Base-by-base conservation (phyloP, 176 grass and related monocot genomes). In the Aegilops longissima region DNA sequence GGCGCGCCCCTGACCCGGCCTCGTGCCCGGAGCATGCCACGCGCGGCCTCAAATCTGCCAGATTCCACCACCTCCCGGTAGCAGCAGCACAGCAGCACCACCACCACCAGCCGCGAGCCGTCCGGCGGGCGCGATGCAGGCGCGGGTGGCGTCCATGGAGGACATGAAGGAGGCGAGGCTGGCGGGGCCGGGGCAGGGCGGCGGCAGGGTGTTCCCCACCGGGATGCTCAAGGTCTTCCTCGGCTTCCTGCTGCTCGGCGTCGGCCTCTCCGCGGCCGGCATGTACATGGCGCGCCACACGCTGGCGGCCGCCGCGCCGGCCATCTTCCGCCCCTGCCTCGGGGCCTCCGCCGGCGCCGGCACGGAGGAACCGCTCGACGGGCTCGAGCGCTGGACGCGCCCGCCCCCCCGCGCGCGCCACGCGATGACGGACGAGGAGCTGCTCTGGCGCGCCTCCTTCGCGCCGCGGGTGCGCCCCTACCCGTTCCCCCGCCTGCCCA, bases 361-460 rank as follows among this genome's bases (percentile, higher is more conserved):
- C 0, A 34, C 4, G 36, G 67, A 77, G 64, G 79, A 91, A 85
- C 82, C 83, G 38, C 65, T 58, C 3, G 86, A 63, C 7, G 45
- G 67, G 58, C 76, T 99, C 45, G 94, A 96, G 45, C 82, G 87
- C 54, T 99, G 94, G 94, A 94, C 92, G 35, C 89, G 84, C 7
- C 51, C 90, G 1, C 90, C 97, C 0, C 16, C 80, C 18, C 86
- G 72, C 74, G 77, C 88, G 54, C 52, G 66, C 69, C 94, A 96
- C 90, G 61, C 80, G 2, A 96, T 99, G 97, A 87, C 87, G 39
- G 97, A 99, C 59, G 89, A 96, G 76, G 92, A 99, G 82, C 90
- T 99, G 69, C 86, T 99, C 9, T 99, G 97, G 97, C 94, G 92
- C 18, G 97, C 97, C 20, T 99, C 97, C 17, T 93, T 92, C 72